Evolutionary conservation across 1,139 yeast genomes (phyloP).

Genomic region (Arxiozyma bovina): DNA sequence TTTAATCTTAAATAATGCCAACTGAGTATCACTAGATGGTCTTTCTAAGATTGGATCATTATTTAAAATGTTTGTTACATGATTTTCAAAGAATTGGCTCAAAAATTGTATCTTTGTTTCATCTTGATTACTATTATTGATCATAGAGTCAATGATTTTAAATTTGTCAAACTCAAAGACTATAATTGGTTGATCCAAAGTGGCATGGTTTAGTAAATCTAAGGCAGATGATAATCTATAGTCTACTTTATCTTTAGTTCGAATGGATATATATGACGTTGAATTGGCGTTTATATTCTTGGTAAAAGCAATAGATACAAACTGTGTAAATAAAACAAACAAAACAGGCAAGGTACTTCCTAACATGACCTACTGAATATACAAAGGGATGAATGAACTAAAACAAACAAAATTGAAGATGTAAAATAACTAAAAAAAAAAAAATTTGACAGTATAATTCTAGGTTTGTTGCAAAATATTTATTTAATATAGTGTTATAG

Average conservation of each 20-base stretch:
- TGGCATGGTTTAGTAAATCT: conserved; percentile 11
- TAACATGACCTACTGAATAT: background rate
- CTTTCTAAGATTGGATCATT: conserved; percentile 10
- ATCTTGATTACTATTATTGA: background rate
- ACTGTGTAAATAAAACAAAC: conserved; percentile 31
- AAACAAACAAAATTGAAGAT: background rate
- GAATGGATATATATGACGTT: conserved; percentile 13
- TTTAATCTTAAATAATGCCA: conserved; percentile 7
- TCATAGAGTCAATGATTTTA: conserved; percentile 13
- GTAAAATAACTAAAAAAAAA: background rate
- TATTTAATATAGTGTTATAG: no score
- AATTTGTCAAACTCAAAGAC: conserved; percentile 20
- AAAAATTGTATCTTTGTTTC: conserved; percentile 13
- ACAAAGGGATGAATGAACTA: background rate
- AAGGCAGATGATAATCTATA: conserved; percentile 4
- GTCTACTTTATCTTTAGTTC: conserved; percentile 6
- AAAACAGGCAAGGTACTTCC: conserved; percentile 1
- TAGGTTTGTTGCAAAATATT: background rate
- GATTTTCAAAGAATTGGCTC: conserved; percentile 13
- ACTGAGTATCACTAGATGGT: background rate
- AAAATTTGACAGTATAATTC: no score
- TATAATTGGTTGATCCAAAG: conserved; percentile 17
- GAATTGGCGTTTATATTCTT: conserved; percentile 10
- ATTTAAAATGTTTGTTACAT: conserved; percentile 10
- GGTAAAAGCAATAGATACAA: conserved; percentile 7